phyloP scores from a whole-genome alignment of 2,329 filamentous ascomycete species.

The Xylaria multiplex region DNA sequence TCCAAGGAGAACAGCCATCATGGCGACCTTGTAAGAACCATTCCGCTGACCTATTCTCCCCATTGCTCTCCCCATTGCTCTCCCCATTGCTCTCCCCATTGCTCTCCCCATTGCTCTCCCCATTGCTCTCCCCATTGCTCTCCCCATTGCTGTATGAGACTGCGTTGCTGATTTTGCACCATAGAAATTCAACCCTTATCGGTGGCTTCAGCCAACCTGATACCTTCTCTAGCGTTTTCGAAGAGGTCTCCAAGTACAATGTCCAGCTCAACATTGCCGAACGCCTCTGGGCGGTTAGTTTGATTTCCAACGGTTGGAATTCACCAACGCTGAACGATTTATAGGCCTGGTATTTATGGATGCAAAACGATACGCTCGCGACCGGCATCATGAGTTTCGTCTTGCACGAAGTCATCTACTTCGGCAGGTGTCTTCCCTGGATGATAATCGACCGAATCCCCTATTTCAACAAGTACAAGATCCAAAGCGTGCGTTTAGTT shows the following conservation, averaged over 20 bases:
- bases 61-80: not conserved
- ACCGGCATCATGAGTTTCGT: slow-evolving; percentile 97
- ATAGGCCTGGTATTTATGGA: slow-evolving; percentile 90
- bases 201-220: slow-evolving; percentile 59
- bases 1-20: slow-evolving; percentile 34
- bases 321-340: slow-evolving; percentile 46
- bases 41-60: not conserved
- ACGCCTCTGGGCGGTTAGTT: slow-evolving; percentile 83
- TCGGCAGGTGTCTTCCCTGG: slow-evolving; percentile 89
- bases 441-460: slow-evolving; percentile 91
- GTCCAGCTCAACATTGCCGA: slow-evolving; percentile 87
- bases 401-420: slow-evolving; percentile 95
- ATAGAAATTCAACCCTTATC: slow-evolving; percentile 62
- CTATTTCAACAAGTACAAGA: slow-evolving; percentile 92
- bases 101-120: not conserved
- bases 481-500: slow-evolving; percentile 77
- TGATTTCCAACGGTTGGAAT: slow-evolving; percentile 31
- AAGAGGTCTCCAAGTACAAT: slow-evolving; percentile 77
- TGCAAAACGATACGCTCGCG: slow-evolving; percentile 96
- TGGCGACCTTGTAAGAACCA: slow-evolving; percentile 47
- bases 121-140: not conserved
- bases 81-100: no score
- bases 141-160: not conserved
- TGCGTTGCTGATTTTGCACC: slow-evolving; percentile 27
- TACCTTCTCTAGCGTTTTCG: slow-evolving; percentile 67